Conservation (phyloP, 257 asterid genomes). For the Pogostemon cablin region DNA sequence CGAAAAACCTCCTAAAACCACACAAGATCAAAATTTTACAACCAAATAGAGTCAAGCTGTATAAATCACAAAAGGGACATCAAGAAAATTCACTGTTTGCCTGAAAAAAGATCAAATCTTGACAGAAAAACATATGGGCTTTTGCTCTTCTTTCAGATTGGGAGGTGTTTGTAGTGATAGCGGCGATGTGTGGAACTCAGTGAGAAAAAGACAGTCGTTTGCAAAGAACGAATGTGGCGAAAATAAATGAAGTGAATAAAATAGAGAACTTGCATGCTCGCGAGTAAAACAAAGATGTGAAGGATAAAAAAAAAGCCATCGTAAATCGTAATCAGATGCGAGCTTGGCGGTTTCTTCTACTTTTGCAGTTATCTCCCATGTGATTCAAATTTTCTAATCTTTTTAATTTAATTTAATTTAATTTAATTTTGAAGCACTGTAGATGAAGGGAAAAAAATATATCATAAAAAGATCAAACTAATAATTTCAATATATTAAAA, state of each 20-base stretch:
- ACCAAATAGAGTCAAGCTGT: neutral
- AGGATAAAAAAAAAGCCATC: constrained; percentile 29
- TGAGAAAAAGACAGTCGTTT: neutral
- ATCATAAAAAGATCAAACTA: too few relatives aligned
- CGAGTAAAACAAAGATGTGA: constrained; percentile 25
- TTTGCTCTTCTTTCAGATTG: constrained; percentile 20
- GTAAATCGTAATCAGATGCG: constrained; percentile 37
- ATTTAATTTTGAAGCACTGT: too few relatives aligned
- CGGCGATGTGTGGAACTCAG: constrained; percentile 13
- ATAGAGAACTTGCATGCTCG: constrained; percentile 23
- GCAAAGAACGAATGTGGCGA: neutral
- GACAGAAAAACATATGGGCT: constrained; percentile 8
- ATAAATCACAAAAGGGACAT: constrained; percentile 20
- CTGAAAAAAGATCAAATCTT: constrained; percentile 28
- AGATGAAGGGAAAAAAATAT: too few relatives aligned
- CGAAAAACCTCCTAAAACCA: constrained; percentile 10
- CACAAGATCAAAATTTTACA: constrained; percentile 22
- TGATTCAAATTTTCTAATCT: neutral
- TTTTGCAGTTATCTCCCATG: constrained; percentile 15
- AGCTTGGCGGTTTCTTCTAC: constrained; percentile 37
- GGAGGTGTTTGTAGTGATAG: constrained; percentile 28
- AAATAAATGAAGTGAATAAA: neutral
- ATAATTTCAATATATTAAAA: too few relatives aligned
- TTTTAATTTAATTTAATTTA: neutral
- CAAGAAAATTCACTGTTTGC: constrained; percentile 27